phyloP scores from a whole-genome alignment of 2,329 filamentous ascomycete genomes.

The Alternaria gansuensis region DNA sequence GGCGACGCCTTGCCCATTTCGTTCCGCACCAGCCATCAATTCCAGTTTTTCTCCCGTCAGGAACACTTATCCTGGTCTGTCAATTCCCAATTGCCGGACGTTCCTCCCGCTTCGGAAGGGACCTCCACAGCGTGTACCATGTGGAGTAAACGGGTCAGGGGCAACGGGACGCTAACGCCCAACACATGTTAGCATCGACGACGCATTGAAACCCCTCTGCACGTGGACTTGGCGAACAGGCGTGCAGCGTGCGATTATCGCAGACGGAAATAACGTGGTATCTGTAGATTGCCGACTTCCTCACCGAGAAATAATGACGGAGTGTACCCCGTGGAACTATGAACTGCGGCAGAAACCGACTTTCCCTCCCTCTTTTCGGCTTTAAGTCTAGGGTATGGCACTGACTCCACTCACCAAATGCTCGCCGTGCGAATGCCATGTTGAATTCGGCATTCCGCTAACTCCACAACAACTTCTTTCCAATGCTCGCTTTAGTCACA shows the following conservation, averaged over 20 bases:
- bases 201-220: slow-evolving; percentile 11
- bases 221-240: slow-evolving; percentile 6
- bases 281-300: slow-evolving; percentile 13
- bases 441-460: slow-evolving; percentile 37
- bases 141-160: slow-evolving; percentile 21
- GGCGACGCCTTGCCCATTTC: slow-evolving; percentile 13
- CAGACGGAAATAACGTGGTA: slow-evolving; percentile 8
- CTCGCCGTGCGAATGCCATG: slow-evolving; percentile 31
- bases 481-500: slow-evolving; percentile 14
- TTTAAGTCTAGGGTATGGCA: not conserved
- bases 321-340: not conserved
- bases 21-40: slow-evolving; percentile 6
- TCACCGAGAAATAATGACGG: slow-evolving; percentile 8
- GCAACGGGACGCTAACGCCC: slow-evolving; percentile 8
- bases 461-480: slow-evolving; percentile 14
- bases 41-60: slow-evolving; percentile 14
- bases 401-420: slow-evolving; percentile 12
- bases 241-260: not conserved
- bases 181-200: slow-evolving; percentile 8
- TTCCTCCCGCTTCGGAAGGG: slow-evolving; percentile 19
- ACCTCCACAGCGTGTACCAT: slow-evolving; percentile 3
- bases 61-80: slow-evolving; percentile 10
- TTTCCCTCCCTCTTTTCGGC: slow-evolving; percentile 5
- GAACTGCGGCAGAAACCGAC: not conserved
- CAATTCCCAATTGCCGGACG: slow-evolving; percentile 15